phyloP scores from a whole-genome alignment of 176 grass and related monocot genomes.

The Hordeum vulgare region DNA sequence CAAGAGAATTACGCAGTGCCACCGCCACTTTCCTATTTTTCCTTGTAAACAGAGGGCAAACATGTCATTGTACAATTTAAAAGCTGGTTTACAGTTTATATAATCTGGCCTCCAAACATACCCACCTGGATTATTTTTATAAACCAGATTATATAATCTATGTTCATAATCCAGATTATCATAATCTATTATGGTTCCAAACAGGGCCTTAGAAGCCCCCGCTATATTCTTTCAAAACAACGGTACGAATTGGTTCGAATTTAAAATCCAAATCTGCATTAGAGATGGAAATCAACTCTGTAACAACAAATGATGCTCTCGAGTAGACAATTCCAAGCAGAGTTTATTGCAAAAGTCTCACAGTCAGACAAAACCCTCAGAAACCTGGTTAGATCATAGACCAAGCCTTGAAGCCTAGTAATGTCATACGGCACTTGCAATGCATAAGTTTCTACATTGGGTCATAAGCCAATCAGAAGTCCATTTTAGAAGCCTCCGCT shows the following conservation, averaged over 20 bases:
- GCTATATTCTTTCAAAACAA: background rate
- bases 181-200: no score
- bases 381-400: conserved; percentile 12
- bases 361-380: background rate
- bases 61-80: no score
- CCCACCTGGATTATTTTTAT: no score
- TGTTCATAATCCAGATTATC: no score
- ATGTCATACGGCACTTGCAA: conserved; percentile 21
- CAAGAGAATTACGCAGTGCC: no score
- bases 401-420: background rate
- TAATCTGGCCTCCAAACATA: no score
- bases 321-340: background rate
- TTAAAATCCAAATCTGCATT: background rate
- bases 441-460: conserved; percentile 10
- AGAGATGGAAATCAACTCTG: background rate
- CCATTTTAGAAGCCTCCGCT: background rate
- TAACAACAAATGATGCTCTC: background rate
- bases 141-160: no score
- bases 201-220: background rate
- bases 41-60: no score
- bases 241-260: background rate
- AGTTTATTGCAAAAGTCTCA: background rate
- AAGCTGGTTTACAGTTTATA: no score
- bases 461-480: background rate
- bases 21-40: no score